Base-by-base conservation (phyloP, 345 rosid species). In the Dovyalis caffra region DNA sequence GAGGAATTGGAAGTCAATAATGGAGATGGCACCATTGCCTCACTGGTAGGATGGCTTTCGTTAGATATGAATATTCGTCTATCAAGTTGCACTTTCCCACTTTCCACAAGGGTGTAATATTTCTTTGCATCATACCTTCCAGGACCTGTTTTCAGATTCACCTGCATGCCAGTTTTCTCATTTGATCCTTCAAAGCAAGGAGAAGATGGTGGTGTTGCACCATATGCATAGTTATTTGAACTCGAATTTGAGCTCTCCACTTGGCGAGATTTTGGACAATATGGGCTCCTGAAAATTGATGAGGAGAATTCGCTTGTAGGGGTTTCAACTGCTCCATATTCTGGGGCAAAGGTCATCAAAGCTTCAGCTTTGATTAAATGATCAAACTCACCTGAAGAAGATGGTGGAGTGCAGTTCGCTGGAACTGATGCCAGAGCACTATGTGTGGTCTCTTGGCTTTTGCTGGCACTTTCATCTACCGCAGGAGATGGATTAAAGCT, bases 321-420 rank as follows among this genome's bases (percentile, higher is more conserved):
- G 75, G 94, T 81, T 86, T 93, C 97, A 72, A 95, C 97, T 43
- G 98, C 98, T 69, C 96, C 98, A 88, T 91, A 95, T 81, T 95
- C 99, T 16, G 90, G 88, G 75, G 99, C 96, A 87, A 91, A 93
- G 12, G 97, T 89, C 96, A 95, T 86, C 84, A 90, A 77, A 71
- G 99, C 99, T 87, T 95, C 99, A 29, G 93, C 97, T 87, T 90
- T 95, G 70, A 93, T 81, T 83, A 95, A 85, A 83, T 93, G 91
- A 87, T 95, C 97, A 70, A 95, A 95, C 89, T 95, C 97, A 45
- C 96, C 80, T 33, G 74, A 77, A 32, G 80, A 84, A 75, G 86
- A 77, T 78, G 77, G 80, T 47, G 88, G 82, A 76, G 86, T 78
- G 43, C 72, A 86, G 80, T 75, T 86, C 56, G 73, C 61, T 68